phyloP scores from a whole-genome alignment of 1,284 basidiomycete species.

The Ganoderma lucidum region DNA sequence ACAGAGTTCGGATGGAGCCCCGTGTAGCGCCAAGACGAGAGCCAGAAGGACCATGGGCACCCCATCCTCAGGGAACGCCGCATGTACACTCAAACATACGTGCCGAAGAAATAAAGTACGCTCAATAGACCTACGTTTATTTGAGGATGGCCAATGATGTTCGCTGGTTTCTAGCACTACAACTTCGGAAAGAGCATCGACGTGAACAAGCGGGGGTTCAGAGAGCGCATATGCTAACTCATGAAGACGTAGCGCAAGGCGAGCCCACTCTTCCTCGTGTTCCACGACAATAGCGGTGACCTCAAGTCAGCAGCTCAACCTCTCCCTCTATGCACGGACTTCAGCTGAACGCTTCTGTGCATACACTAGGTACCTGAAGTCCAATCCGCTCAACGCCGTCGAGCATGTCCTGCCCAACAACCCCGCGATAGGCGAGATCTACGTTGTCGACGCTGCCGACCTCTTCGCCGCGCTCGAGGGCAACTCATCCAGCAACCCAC shows the following conservation, averaged over 20 bases:
- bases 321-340: not conserved
- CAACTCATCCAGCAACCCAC: slow-evolving; percentile 56
- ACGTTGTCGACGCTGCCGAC: slow-evolving; percentile 75
- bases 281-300: slow-evolving; percentile 80
- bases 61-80: slow-evolving; percentile 71
- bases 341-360: not conserved
- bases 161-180: slow-evolving; percentile 55
- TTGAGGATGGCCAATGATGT: not conserved
- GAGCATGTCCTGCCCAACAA: slow-evolving; percentile 61
- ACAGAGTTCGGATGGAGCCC: slow-evolving; percentile 81
- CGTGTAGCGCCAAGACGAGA: slow-evolving; percentile 61
- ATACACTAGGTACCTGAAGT: slow-evolving; percentile 58
- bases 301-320: slow-evolving; percentile 59
- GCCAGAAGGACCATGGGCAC: slow-evolving; percentile 62
- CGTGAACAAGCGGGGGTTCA: slow-evolving; percentile 60
- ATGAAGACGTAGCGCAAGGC: slow-evolving; percentile 49
- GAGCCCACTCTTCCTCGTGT: slow-evolving; percentile 80
- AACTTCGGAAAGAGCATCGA: slow-evolving; percentile 69
- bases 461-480: slow-evolving; percentile 78
- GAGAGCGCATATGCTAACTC: slow-evolving; percentile 57
- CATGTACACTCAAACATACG: slow-evolving; percentile 66
- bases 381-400: slow-evolving; percentile 57
- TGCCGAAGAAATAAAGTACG: slow-evolving; percentile 67
- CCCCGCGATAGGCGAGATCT: slow-evolving; percentile 60
- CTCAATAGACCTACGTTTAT: slow-evolving; percentile 6